Evolutionary conservation across 768 basidiomycete genomes (phyloP).

Genomic region (Serendipita sp.): DNA sequence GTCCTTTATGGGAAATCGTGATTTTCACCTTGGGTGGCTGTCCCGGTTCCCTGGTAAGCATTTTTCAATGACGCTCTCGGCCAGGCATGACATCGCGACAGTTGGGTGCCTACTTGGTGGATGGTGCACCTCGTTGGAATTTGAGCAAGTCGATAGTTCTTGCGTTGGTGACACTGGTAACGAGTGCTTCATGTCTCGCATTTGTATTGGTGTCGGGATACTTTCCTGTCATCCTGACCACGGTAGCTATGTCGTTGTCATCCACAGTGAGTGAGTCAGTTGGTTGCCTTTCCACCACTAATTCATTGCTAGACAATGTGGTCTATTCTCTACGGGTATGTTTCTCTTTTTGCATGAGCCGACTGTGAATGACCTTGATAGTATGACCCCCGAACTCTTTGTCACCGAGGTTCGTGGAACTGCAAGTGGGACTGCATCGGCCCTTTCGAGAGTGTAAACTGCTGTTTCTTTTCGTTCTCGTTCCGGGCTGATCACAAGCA

Average conservation of each 20-base stretch:
- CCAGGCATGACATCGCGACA: constrained; percentile 17
- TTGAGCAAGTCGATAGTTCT: constrained; percentile 37
- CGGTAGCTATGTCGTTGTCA: constrained; percentile 61
- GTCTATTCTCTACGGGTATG: constrained; percentile 63
- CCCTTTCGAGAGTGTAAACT: constrained; percentile 57
- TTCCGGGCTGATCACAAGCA: constrained; percentile 5
- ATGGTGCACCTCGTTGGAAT: constrained; percentile 42
- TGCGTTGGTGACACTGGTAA: constrained; percentile 56
- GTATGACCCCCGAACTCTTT: constrained; percentile 80
- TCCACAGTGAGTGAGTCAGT: constrained; percentile 37
- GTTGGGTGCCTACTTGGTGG: constrained; percentile 77
- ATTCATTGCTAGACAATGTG: constrained; percentile 46
- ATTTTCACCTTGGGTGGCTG: constrained; percentile 73
- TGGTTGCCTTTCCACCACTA: constrained; percentile 2
- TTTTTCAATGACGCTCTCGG: neutral
- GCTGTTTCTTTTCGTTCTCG: neutral
- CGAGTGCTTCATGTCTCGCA: constrained; percentile 52
- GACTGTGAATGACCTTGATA: constrained; percentile 13
- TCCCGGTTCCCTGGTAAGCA: constrained; percentile 61
- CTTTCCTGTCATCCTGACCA: constrained; percentile 45
- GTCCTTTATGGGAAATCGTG: constrained; percentile 70
- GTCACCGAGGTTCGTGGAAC: constrained; percentile 76
- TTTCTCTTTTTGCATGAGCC: constrained; percentile 7
- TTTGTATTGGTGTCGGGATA: constrained; percentile 46
- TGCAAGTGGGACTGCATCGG: constrained; percentile 73